These are phyloP conservation scores for Biscogniauxia marginata DNA, from an alignment of 2,329 filamentous ascomycete species.

Conservation along the genomic window DNA sequence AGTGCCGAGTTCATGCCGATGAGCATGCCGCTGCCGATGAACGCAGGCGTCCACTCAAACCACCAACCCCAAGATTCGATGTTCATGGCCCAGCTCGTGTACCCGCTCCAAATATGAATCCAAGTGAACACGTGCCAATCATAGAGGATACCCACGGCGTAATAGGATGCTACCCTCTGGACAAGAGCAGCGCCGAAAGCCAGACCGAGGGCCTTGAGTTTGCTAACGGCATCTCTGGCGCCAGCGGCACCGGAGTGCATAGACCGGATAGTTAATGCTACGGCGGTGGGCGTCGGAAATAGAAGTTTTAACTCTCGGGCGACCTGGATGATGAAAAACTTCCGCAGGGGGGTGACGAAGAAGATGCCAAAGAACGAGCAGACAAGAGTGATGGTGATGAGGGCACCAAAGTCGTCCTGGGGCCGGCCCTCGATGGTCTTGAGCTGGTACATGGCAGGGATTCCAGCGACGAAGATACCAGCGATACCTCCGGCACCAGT, in stretches of 20 bases:
- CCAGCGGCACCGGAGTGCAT: slow-evolving; percentile 57
- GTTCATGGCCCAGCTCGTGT: slow-evolving; percentile 48
- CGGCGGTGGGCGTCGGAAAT: slow-evolving; percentile 59
- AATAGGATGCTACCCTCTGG: slow-evolving; percentile 55
- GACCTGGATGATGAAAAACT: slow-evolving; percentile 68
- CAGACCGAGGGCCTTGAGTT: slow-evolving; percentile 51
- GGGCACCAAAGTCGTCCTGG: slow-evolving; percentile 52
- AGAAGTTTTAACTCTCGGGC: slow-evolving; percentile 57
- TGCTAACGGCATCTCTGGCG: slow-evolving; percentile 49
- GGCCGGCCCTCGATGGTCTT: slow-evolving; percentile 45
- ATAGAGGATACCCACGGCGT: slow-evolving; percentile 57
- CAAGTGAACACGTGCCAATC: slow-evolving; percentile 54
- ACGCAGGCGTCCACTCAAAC: slow-evolving; percentile 57
- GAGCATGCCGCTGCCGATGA: slow-evolving; percentile 58
- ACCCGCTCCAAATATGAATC: slow-evolving; percentile 55
- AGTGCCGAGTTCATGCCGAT: slow-evolving; percentile 58
- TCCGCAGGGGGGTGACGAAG: slow-evolving; percentile 61
- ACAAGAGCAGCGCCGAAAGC: slow-evolving; percentile 48
- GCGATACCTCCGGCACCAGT: slow-evolving; percentile 54
- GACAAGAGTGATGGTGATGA: slow-evolving; percentile 60
- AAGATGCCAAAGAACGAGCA: slow-evolving; percentile 65
- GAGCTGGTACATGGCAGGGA: slow-evolving; percentile 56
- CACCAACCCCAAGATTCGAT: slow-evolving; percentile 60
- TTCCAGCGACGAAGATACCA: slow-evolving; percentile 54
- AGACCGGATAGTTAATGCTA: slow-evolving; percentile 56